Evolutionary conservation across 495 filamentous ascomycete species (phyloP).

Genomic region (Penicillium psychrofluorescens): DNA sequence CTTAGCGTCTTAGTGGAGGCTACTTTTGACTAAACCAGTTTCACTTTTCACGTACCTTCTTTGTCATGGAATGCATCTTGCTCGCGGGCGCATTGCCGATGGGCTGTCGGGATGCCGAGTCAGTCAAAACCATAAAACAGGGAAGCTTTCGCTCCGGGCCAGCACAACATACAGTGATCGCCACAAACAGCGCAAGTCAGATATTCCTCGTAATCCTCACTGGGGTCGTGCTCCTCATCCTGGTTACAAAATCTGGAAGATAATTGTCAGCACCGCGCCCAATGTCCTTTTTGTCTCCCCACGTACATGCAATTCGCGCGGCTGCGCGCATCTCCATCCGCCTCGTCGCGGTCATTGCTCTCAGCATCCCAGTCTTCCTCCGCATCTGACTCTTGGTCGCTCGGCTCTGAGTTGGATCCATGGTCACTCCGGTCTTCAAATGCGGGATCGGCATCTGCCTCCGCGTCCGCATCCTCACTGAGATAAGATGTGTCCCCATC

Average conservation of each 20-base stretch:
- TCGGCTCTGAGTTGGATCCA: slow-evolving; percentile 48
- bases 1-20: slow-evolving; percentile 12
- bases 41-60: slow-evolving; percentile 49
- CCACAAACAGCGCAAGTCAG: slow-evolving; percentile 74
- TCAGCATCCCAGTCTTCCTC: slow-evolving; percentile 61
- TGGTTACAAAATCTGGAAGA: slow-evolving; percentile 62
- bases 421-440: slow-evolving; percentile 33
- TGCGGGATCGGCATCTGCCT: slow-evolving; percentile 37
- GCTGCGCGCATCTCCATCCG: slow-evolving; percentile 54
- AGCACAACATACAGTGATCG: slow-evolving; percentile 71
- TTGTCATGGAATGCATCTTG: slow-evolving; percentile 61
- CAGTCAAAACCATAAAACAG: slow-evolving; percentile 26
- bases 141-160: slow-evolving; percentile 16
- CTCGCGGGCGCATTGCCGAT: slow-evolving; percentile 87
- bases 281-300: slow-evolving; percentile 3
- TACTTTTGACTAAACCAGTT: neutral
- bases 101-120: slow-evolving; percentile 47
- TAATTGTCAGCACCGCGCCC: slow-evolving; percentile 13
- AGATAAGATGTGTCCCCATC: slow-evolving; percentile 42
- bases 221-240: slow-evolving; percentile 80
- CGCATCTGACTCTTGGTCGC: slow-evolving; percentile 58
- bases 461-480: slow-evolving; percentile 29
- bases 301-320: slow-evolving; percentile 63
- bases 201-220: slow-evolving; percentile 80
- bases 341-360: slow-evolving; percentile 58